These are phyloP conservation scores for Carallia brachiata DNA, from an alignment of 345 rosid genomes.

Conservation along the genomic window DNA sequence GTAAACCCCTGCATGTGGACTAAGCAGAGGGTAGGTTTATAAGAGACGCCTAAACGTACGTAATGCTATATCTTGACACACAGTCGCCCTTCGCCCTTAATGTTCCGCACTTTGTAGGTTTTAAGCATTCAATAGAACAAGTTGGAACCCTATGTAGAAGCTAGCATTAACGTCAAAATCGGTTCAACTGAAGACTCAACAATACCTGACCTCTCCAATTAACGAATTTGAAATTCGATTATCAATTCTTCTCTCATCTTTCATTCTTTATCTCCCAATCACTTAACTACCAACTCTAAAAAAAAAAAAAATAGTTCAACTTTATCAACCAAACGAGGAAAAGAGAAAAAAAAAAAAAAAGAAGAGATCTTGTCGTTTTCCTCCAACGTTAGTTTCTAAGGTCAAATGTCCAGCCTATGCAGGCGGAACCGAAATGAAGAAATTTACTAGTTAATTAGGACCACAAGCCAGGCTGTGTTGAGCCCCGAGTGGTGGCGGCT, in stretches of 20 bases:
- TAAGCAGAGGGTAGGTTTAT: no score
- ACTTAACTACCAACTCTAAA: no score
- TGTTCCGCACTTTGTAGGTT: neutral
- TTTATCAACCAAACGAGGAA: neutral
- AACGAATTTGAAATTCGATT: no score
- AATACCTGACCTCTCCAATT: no score
- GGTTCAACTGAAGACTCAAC: neutral
- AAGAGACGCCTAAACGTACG: no score
- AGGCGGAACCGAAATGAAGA: slow-evolving; percentile 15
- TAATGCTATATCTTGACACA: no score
- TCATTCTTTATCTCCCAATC: no score
- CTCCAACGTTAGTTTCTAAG: neutral
- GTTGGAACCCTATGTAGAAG: neutral
- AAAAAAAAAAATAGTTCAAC: no score
- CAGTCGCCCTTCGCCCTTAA: neutral
- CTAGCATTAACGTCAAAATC: neutral
- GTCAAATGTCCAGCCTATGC: slow-evolving; percentile 22
- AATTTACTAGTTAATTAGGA: slow-evolving; percentile 10
- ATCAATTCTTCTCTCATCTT: no score
- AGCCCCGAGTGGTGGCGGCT: neutral
- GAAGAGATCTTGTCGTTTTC: slow-evolving; percentile 15
- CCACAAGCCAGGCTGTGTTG: neutral
- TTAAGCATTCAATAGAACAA: neutral
- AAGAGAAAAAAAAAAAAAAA: neutral
- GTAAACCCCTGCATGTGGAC: no score